These are phyloP conservation scores for Globisporangium perplexum DNA, from an alignment of 352 stramenopile genomes.

Conservation along the genomic window DNA sequence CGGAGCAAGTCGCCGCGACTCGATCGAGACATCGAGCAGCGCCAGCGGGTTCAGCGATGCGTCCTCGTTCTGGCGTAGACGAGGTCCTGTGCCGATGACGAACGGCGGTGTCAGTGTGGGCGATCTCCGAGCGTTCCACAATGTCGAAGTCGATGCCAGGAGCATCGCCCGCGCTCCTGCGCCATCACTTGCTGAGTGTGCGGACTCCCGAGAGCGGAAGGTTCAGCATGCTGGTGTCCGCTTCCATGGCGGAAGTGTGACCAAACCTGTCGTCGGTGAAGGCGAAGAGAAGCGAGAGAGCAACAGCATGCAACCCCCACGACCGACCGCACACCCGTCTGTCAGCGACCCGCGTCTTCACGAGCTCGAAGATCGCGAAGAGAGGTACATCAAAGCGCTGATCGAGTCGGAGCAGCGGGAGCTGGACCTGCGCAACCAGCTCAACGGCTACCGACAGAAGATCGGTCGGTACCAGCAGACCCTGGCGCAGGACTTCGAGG, in stretches of 20 bases:
- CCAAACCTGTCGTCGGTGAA: background rate
- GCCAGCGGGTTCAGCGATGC: constrained; percentile 8
- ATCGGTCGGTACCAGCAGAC: constrained; percentile 34
- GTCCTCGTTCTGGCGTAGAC: constrained; percentile 8
- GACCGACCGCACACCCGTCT: background rate
- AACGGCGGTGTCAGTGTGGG: too few species aligned
- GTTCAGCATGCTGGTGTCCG: background rate
- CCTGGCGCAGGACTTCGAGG: constrained; percentile 30
- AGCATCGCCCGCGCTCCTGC: background rate
- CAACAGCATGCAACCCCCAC: background rate
- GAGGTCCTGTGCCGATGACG: background rate
- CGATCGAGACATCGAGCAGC: constrained; percentile 12
- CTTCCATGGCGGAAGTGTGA: background rate
- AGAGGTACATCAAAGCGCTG: constrained; percentile 66
- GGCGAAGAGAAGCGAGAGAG: background rate
- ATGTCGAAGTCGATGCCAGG: background rate
- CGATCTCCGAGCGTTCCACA: background rate
- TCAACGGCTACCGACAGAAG: constrained; percentile 37
- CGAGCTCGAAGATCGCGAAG: constrained; percentile 59
- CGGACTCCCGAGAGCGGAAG: background rate
- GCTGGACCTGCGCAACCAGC: constrained; percentile 51
- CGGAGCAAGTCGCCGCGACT: constrained; percentile 1
- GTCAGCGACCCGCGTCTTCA: constrained; percentile 16
- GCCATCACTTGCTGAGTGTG: background rate
- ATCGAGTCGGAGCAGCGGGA: constrained; percentile 79